Evolutionary conservation across 148 eudicot species (phyloP).

Genomic region (Suaeda aralocaspica): DNA sequence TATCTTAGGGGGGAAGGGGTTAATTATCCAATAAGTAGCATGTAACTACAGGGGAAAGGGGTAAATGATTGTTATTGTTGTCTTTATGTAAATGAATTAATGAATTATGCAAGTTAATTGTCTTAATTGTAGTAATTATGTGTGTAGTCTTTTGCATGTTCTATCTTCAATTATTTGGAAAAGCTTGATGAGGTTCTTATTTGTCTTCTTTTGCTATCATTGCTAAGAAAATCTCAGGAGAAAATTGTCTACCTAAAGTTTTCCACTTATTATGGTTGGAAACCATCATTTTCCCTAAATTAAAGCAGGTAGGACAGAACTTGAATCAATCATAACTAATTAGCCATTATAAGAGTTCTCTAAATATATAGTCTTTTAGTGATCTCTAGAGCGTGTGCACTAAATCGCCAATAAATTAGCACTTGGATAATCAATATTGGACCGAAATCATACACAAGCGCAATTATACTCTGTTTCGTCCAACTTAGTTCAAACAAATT

Average conservation of each 20-base stretch:
- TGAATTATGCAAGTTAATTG: slow-evolving; percentile 18
- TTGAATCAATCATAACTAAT: background rate
- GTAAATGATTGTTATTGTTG: slow-evolving; percentile 2
- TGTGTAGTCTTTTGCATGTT: slow-evolving; percentile 15
- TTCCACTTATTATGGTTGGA: background rate
- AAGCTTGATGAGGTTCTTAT: background rate
- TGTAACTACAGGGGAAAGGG: slow-evolving; percentile 16
- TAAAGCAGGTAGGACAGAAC: background rate
- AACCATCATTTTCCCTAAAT: background rate
- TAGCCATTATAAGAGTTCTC: background rate
- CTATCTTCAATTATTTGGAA: background rate
- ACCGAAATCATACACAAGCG: background rate
- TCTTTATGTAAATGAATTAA: slow-evolving; percentile 26
- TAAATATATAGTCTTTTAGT: too few relatives aligned
- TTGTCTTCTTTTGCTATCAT: background rate
- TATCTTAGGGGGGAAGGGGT: background rate
- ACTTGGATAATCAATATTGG: background rate
- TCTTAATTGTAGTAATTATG: slow-evolving; percentile 10
- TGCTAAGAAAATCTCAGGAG: background rate
- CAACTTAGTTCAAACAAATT: too few relatives aligned
- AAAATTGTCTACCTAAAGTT: background rate
- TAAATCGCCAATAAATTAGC: too few relatives aligned
- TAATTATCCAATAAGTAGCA: slow-evolving; percentile 22
- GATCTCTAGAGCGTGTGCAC: background rate
- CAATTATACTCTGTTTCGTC: too few relatives aligned